phyloP scores from a whole-genome alignment of 495 filamentous ascomycete genomes.

The Penicillium subrubescens region DNA sequence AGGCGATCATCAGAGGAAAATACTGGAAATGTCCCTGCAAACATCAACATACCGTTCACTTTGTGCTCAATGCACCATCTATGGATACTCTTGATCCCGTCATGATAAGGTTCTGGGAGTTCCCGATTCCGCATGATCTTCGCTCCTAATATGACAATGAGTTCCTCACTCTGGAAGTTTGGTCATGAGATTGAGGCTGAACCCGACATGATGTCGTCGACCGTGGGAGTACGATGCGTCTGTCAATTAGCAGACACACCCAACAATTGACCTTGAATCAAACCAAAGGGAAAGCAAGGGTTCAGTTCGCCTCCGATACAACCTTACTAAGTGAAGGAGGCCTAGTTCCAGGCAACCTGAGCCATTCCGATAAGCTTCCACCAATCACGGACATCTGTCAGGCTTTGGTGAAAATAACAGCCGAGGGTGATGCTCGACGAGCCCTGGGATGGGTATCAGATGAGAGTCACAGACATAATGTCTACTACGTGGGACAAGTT shows the following conservation, averaged over 20 bases:
- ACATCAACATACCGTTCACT: neutral
- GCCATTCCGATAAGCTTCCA: neutral
- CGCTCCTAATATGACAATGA: neutral
- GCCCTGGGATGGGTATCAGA: neutral
- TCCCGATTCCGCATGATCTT: neutral
- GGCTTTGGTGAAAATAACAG: neutral
- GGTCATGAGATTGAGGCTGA: neutral
- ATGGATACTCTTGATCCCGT: neutral
- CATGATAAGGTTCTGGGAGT: neutral
- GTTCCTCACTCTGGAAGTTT: neutral
- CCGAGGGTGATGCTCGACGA: neutral
- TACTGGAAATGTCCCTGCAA: neutral
- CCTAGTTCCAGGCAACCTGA: neutral
- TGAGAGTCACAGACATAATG: neutral
- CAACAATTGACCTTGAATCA: neutral
- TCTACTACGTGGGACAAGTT: neutral
- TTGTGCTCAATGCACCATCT: neutral
- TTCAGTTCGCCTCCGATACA: neutral
- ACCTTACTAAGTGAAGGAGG: neutral
- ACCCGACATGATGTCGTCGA: neutral
- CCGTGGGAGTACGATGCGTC: neutral
- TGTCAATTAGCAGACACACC: neutral
- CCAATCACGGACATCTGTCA: neutral
- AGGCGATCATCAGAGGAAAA: neutral
- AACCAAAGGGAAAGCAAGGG: neutral